phyloP scores from a whole-genome alignment of 306 rosid species.

The Malus orientalis region DNA sequence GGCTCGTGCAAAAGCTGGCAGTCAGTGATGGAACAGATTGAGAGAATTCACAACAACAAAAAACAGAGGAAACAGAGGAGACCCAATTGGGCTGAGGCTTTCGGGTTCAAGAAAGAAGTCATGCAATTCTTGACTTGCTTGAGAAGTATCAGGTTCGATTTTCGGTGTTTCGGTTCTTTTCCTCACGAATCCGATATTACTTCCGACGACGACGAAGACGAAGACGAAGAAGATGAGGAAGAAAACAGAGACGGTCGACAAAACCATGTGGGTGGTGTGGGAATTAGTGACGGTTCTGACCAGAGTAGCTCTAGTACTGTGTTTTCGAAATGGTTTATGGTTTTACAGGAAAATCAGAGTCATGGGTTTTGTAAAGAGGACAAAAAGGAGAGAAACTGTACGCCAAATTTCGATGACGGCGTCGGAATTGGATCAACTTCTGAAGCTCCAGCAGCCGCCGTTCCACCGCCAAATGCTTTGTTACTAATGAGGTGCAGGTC shows the following conservation, averaged over 20 bases:
- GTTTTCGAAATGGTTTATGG: slow-evolving; percentile 89
- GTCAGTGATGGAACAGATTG: slow-evolving; percentile 93
- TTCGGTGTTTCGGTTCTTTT: slow-evolving; percentile 69
- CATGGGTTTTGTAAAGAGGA: slow-evolving; percentile 24
- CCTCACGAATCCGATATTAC: slow-evolving; percentile 33
- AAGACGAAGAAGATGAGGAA: slow-evolving; percentile 18
- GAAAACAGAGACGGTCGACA: slow-evolving; percentile 12
- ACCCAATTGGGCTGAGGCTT: slow-evolving; percentile 46
- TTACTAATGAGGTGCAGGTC: slow-evolving; percentile 90
- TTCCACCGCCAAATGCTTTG: slow-evolving; percentile 79
- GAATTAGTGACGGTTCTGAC: slow-evolving; percentile 16
- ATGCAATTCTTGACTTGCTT: slow-evolving; percentile 80
- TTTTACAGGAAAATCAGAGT: slow-evolving; percentile 59
- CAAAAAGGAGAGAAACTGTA: slow-evolving; percentile 2
- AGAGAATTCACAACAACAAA: slow-evolving; percentile 55
- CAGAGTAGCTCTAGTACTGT: slow-evolving; percentile 41
- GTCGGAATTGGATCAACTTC: background rate
- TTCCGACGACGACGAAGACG: slow-evolving; percentile 50
- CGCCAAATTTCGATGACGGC: background rate
- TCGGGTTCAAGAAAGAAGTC: slow-evolving; percentile 78
- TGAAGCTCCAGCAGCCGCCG: slow-evolving; percentile 13
- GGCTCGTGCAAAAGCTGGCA: slow-evolving; percentile 70
- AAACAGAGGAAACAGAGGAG: slow-evolving; percentile 47
- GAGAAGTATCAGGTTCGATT: slow-evolving; percentile 52
- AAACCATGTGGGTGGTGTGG: slow-evolving; percentile 21